Evolutionary conservation across 2,329 filamentous ascomycete species (phyloP).

Genomic region (Penicillium sp.): DNA sequence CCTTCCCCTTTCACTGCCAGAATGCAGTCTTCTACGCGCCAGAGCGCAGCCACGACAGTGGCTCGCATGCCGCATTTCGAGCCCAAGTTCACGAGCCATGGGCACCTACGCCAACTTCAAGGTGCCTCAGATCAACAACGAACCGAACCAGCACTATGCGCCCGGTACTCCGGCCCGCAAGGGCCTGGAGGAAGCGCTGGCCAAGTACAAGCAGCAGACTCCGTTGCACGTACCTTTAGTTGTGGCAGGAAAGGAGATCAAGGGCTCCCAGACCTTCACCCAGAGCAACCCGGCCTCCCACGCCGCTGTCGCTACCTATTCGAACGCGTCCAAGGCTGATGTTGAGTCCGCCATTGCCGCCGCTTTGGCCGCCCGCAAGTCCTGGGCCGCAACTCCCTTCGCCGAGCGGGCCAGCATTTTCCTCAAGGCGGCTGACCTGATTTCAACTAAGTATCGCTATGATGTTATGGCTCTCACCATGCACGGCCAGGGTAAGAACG

Average conservation of each 20-base stretch:
- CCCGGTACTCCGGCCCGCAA: slow-evolving; percentile 77
- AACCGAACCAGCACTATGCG: slow-evolving; percentile 91
- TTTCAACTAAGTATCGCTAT: slow-evolving; percentile 89
- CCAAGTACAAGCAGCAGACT: slow-evolving; percentile 61
- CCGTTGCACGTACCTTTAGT: slow-evolving; percentile 76
- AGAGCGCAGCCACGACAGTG: slow-evolving; percentile 24
- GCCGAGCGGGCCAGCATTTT: slow-evolving; percentile 88
- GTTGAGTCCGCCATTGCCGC: slow-evolving; percentile 75
- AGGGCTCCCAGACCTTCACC: slow-evolving; percentile 37
- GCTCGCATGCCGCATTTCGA: slow-evolving; percentile 17
- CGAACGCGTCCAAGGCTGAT: slow-evolving; percentile 70
- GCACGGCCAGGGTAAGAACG: slow-evolving; percentile 95
- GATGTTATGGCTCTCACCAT: slow-evolving; percentile 95
- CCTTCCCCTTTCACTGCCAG: slow-evolving; percentile 2
- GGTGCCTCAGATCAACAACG: slow-evolving; percentile 79
- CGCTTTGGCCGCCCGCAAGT: slow-evolving; percentile 76
- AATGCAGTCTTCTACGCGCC: slow-evolving; percentile 29
- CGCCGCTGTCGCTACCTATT: slow-evolving; percentile 73
- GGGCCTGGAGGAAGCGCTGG: slow-evolving; percentile 68
- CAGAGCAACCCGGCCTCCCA: slow-evolving; percentile 84
- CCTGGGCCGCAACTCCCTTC: slow-evolving; percentile 84
- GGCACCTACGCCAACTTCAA: slow-evolving; percentile 77
- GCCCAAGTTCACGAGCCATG: slow-evolving; percentile 24
- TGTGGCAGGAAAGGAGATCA: slow-evolving; percentile 67
- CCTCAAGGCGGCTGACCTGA: slow-evolving; percentile 88